These are phyloP conservation scores for Euphorbia tirucalli DNA, from an alignment of 345 rosid genomes.

Conservation along the genomic window DNA sequence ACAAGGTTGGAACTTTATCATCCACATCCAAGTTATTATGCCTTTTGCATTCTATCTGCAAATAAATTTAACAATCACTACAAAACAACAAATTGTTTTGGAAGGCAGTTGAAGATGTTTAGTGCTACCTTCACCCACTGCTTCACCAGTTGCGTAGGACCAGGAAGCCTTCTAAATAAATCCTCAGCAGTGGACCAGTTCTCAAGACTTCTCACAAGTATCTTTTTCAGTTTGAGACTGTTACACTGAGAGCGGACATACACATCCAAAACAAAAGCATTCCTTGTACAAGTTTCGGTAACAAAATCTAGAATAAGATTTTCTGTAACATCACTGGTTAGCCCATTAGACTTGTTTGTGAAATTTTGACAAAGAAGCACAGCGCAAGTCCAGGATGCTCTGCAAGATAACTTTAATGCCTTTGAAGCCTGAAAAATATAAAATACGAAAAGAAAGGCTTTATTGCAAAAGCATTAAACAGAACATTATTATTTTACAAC, in stretches of 20 bases:
- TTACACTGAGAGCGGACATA: slow-evolving; percentile 64
- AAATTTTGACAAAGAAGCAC: slow-evolving; percentile 45
- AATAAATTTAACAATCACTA: slow-evolving; percentile 26
- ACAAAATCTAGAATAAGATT: slow-evolving; percentile 52
- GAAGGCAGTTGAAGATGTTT: slow-evolving; percentile 8
- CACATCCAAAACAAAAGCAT: slow-evolving; percentile 72
- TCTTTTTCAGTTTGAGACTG: slow-evolving; percentile 36
- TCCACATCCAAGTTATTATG: slow-evolving; percentile 34
- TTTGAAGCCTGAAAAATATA: slow-evolving; percentile 63
- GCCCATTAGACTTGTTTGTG: slow-evolving; percentile 31
- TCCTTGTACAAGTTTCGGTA: slow-evolving; percentile 50
- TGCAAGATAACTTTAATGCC: slow-evolving; percentile 62
- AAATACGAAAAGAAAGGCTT: slow-evolving; percentile 9
- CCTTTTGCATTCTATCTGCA: slow-evolving; percentile 57
- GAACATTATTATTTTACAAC: background rate
- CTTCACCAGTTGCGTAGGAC: slow-evolving; percentile 68
- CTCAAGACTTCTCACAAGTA: slow-evolving; percentile 47
- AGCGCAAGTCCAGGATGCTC: slow-evolving; percentile 75
- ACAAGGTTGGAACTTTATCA: slow-evolving; percentile 43
- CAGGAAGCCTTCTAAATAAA: slow-evolving; percentile 45
- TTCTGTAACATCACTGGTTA: slow-evolving; percentile 41
- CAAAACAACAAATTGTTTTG: slow-evolving; percentile 22
- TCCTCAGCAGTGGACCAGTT: slow-evolving; percentile 64
- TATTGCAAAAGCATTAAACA: slow-evolving; percentile 8
- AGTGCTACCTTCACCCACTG: slow-evolving; percentile 88